A percentile compares a stretch with the other conserved stretches of the same genome.
These are phyloP conservation scores for Tilletiaria anomala DNA, from an alignment of 1,284 basidiomycete species.

Conservation along the genomic window DNA sequence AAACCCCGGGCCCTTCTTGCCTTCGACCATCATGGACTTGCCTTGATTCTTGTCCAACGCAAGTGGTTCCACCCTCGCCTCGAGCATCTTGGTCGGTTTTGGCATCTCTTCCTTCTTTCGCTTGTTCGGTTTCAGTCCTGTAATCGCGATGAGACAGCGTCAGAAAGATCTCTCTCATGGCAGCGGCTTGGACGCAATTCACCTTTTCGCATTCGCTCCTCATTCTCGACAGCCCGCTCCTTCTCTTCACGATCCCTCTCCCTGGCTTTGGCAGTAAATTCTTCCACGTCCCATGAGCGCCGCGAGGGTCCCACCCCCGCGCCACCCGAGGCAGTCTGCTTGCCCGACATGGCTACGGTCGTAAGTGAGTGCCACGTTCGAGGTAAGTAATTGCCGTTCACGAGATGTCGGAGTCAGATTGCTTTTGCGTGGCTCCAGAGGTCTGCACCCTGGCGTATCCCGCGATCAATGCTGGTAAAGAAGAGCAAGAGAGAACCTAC, in stretches of 20 bases:
- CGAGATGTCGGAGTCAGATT: no score
- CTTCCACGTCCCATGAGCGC: slow-evolving; percentile 29
- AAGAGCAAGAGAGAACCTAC: no score
- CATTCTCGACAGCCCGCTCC: slow-evolving; percentile 23
- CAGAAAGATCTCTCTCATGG: no score
- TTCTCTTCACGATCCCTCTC: slow-evolving; percentile 24
- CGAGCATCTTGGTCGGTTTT: slow-evolving; percentile 26
- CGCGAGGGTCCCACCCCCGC: slow-evolving; percentile 26
- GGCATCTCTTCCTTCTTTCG: slow-evolving; percentile 18
- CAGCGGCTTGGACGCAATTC: neutral
- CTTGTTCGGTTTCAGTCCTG: slow-evolving; percentile 20
- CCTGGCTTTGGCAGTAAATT: slow-evolving; percentile 21
- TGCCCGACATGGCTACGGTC: neutral
- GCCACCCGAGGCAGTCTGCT: slow-evolving; percentile 4
- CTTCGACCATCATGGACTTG: slow-evolving; percentile 34
- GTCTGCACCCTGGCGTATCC: no score
- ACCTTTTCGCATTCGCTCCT: slow-evolving; percentile 15
- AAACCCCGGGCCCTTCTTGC: slow-evolving; percentile 31
- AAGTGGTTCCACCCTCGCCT: slow-evolving; percentile 20
- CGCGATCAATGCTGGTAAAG: no score
- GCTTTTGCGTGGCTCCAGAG: neutral
- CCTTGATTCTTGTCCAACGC: slow-evolving; percentile 26
- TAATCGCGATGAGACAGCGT: neutral
- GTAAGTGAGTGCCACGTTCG: neutral
- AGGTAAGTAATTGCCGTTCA: neutral